Percentiles rank a stretch among this genome's conserved stretches.
Evolutionary conservation across 2,329 filamentous ascomycete genomes (phyloP).

Genomic region (Phialophora verrucosa): DNA sequence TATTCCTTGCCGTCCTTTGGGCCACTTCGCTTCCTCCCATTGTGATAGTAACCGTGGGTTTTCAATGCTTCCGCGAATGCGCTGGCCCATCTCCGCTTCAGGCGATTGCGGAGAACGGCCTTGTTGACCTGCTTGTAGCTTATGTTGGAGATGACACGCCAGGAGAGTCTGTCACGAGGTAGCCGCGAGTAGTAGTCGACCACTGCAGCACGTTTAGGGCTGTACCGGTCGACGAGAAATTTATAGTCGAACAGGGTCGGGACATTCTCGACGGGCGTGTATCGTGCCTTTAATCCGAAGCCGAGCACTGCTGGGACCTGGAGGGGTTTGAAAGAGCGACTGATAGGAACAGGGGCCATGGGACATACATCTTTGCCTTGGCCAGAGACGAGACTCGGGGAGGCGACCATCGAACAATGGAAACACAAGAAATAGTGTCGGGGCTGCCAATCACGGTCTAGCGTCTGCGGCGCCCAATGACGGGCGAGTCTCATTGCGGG

Average conservation of each 20-base stretch:
- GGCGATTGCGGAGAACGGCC: constrained; percentile 55
- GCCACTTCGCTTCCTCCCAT: constrained; percentile 13
- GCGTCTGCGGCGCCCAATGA: neutral
- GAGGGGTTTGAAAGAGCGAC: constrained; percentile 17
- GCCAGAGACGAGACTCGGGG: neutral
- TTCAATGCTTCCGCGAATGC: constrained; percentile 56
- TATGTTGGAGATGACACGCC: constrained; percentile 48
- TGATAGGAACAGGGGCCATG: constrained; percentile 10
- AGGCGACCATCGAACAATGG: neutral
- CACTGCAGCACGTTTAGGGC: constrained; percentile 43
- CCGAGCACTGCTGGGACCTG: constrained; percentile 19
- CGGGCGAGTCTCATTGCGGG: neutral
- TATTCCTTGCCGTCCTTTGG: constrained; percentile 29
- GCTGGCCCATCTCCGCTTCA: constrained; percentile 50
- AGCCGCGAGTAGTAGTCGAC: constrained; percentile 46
- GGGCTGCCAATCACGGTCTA: neutral
- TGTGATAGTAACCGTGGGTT: constrained; percentile 49
- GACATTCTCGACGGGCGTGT: constrained; percentile 35
- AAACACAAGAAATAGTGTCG: neutral
- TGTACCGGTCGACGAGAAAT: constrained; percentile 44
- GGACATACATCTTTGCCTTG: neutral
- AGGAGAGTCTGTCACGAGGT: constrained; percentile 55
- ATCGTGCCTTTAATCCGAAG: constrained; percentile 19
- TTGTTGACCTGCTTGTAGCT: constrained; percentile 44
- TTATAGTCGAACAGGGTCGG: constrained; percentile 33